These are phyloP conservation scores for Cercospora berteroae DNA, from an alignment of 2,329 filamentous ascomycete species.

Conservation along the genomic window DNA sequence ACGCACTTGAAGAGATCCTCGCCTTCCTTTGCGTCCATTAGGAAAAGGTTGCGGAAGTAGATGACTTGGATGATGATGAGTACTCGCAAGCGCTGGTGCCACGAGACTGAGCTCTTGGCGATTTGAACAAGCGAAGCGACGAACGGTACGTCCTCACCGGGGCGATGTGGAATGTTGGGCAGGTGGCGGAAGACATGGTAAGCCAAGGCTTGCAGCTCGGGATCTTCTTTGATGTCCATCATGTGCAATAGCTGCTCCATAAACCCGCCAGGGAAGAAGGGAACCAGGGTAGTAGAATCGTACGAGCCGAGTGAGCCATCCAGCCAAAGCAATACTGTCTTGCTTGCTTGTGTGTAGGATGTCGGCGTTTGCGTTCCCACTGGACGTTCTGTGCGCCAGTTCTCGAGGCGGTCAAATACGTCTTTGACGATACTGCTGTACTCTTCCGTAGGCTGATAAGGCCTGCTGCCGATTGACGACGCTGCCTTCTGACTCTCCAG, in stretches of 20 bases:
- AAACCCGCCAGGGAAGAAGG: conserved; percentile 86
- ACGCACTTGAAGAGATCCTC: conserved; percentile 84
- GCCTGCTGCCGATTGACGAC: conserved; percentile 79
- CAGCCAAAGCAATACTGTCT: conserved; percentile 93
- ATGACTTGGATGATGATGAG: conserved; percentile 98
- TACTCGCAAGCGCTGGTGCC: conserved; percentile 92
- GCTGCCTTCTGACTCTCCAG: conserved; percentile 74
- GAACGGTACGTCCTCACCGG: conserved; percentile 80
- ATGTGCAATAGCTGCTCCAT: conserved; percentile 95
- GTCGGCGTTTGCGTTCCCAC: conserved; percentile 91
- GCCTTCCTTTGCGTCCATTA: conserved; percentile 72
- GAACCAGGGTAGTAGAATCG: conserved; percentile 85
- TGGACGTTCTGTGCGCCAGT: conserved; percentile 79
- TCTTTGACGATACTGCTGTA: conserved; percentile 69
- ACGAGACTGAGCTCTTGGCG: conserved; percentile 77
- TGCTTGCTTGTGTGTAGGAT: conserved; percentile 91
- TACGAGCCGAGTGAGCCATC: conserved; percentile 87
- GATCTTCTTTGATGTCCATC: conserved; percentile 99
- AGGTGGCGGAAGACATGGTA: conserved; percentile 97
- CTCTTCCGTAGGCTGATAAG: conserved; percentile 75
- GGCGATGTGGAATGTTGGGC: conserved; percentile 88
- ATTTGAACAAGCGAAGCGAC: conserved; percentile 84
- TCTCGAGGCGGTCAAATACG: conserved; percentile 76
- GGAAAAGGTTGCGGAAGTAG: conserved; percentile 93
- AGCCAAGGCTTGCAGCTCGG: conserved; percentile 86